Percentiles rank a stretch among this genome's conserved stretches.
Conservation (phyloP, 2,329 filamentous ascomycete genomes). For the Trichoderma lentiforme region DNA sequence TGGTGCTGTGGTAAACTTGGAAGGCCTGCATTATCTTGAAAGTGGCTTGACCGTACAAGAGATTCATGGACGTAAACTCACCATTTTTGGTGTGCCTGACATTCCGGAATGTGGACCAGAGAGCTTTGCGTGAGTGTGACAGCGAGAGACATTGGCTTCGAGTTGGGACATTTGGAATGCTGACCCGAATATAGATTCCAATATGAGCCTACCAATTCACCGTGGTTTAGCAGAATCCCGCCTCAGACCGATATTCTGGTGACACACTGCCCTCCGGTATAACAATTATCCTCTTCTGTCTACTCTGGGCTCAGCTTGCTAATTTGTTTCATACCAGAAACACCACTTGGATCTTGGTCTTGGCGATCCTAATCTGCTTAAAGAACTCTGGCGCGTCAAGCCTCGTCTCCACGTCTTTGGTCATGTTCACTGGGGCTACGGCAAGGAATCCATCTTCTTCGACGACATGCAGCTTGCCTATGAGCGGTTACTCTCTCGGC, state of each 20-base stretch:
- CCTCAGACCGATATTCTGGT: constrained; percentile 72
- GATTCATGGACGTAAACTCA: constrained; percentile 54
- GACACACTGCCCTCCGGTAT: constrained; percentile 73
- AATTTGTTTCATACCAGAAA: constrained; percentile 39
- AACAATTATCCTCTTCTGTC: constrained; percentile 21
- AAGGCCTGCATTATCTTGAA: constrained; percentile 71
- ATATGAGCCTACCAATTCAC: constrained; percentile 62
- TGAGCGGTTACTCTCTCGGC: constrained; percentile 57
- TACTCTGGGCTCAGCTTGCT: not conserved
- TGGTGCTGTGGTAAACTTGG: constrained; percentile 59
- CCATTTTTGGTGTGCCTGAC: constrained; percentile 76
- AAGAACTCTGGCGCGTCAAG: constrained; percentile 70
- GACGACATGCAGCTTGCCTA: constrained; percentile 70
- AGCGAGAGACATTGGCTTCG: not conserved
- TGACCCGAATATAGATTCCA: constrained; percentile 56
- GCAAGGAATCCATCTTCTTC: constrained; percentile 67
- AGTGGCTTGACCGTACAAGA: constrained; percentile 61
- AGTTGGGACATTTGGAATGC: not conserved
- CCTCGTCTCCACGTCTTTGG: constrained; percentile 80
- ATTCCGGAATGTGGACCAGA: constrained; percentile 71
- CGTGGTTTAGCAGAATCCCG: constrained; percentile 71
- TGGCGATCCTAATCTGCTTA: constrained; percentile 67
- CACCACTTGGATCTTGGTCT: constrained; percentile 67
- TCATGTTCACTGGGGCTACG: constrained; percentile 76
- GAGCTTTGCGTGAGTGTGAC: constrained; percentile 54